phyloP scores from a whole-genome alignment of 805 yeast species.

The Saturnispora ahearnii region DNA sequence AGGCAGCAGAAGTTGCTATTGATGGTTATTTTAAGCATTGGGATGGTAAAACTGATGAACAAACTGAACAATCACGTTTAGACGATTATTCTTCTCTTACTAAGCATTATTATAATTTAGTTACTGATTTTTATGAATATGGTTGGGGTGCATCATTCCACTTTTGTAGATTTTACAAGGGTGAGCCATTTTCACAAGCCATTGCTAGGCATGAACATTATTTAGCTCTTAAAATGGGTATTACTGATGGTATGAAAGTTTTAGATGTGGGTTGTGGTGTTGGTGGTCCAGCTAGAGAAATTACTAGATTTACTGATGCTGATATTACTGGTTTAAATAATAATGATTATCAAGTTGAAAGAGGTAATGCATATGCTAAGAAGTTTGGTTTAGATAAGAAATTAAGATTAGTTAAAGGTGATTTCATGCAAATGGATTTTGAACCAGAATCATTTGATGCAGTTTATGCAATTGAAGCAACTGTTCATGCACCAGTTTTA shows the following conservation, averaged over 20 bases:
- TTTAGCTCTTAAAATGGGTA: constrained; percentile 78
- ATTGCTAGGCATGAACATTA: constrained; percentile 96
- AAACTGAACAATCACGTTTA: constrained; percentile 63
- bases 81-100: constrained; percentile 86
- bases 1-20: constrained; percentile 74
- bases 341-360: constrained; percentile 93
- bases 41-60: constrained; percentile 79
- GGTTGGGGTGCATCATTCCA: constrained; percentile 99
- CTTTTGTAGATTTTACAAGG: constrained; percentile 86
- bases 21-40: constrained; percentile 93
- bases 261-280: constrained; percentile 99
- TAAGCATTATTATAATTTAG: constrained; percentile 92
- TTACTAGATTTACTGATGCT: constrained; percentile 82
- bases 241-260: constrained; percentile 73
- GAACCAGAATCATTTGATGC: constrained; percentile 87
- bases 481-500: constrained; percentile 93
- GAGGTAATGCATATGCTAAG: constrained; percentile 76
- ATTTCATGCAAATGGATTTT: constrained; percentile 98
- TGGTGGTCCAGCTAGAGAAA: constrained; percentile 98
- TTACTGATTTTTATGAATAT: constrained; percentile 96
- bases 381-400: constrained; percentile 57
- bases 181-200: constrained; percentile 91
- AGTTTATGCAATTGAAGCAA: constrained; percentile 97
- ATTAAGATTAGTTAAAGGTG: constrained; percentile 87
- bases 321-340: constrained; percentile 85